Conservation (phyloP, 176 grass and related monocot genomes). For the Elaeis guineensis region DNA sequence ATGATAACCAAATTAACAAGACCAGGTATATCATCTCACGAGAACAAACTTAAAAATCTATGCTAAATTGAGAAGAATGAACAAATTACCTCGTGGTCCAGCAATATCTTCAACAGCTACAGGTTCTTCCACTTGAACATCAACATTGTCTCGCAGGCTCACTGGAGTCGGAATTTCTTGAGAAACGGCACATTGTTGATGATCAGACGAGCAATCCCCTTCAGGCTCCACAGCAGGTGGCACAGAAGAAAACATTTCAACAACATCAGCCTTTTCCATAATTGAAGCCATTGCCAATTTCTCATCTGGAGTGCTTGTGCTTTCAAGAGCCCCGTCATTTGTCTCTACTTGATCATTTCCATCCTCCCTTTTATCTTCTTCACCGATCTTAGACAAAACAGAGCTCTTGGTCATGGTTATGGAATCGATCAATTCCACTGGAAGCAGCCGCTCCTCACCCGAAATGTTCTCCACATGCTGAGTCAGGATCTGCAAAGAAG, state of each 20-base stretch:
- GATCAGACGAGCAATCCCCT: background rate
- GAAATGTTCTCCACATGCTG: conserved; percentile 10
- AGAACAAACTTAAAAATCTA: too few species aligned
- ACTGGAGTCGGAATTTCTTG: background rate
- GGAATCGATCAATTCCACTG: conserved; percentile 44
- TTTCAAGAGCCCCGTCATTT: conserved; percentile 1
- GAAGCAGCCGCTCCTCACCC: conserved; percentile 22
- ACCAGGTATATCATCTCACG: too few species aligned
- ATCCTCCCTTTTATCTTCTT: conserved; percentile 8
- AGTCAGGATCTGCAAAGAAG: conserved; percentile 23
- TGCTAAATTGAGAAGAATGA: too few species aligned
- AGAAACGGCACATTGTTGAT: conserved; percentile 3
- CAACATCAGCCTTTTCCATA: conserved; percentile 22
- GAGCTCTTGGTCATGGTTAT: conserved; percentile 1
- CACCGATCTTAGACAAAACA: conserved; percentile 6
- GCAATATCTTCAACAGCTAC: conserved; percentile 10
- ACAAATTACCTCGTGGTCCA: conserved; percentile 29
- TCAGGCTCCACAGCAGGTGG: background rate
- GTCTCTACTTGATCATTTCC: conserved; percentile 14
- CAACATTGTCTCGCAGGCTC: conserved; percentile 18
- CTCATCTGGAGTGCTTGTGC: conserved; percentile 21
- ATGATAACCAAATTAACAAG: too few species aligned
- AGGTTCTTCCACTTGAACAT: background rate
- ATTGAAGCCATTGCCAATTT: conserved; percentile 18
- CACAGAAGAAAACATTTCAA: background rate